These are phyloP conservation scores for Mycosarcoma mackinlayi DNA, from an alignment of 1,284 basidiomycete species.

Conservation along the genomic window DNA sequence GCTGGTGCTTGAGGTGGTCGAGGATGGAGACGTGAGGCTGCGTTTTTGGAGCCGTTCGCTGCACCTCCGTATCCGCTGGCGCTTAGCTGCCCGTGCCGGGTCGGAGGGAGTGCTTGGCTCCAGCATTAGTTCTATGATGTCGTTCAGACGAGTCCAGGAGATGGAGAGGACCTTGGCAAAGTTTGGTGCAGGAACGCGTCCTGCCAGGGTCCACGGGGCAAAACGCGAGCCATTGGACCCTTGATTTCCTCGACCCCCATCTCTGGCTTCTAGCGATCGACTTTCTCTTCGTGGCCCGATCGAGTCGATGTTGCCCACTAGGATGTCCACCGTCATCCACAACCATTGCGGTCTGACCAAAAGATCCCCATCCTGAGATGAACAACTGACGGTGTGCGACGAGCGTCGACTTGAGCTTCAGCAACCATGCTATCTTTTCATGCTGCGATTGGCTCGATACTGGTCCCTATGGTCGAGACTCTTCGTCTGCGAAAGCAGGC, in stretches of 20 bases:
- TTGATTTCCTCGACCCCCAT: background rate
- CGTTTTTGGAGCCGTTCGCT: background rate
- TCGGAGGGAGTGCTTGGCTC: background rate
- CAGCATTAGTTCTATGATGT: conserved; percentile 1
- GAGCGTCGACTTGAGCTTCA: too few relatives aligned
- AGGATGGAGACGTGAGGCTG: background rate
- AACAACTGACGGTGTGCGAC: background rate
- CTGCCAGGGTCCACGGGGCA: conserved; percentile 12
- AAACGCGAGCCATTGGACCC: conserved; percentile 15
- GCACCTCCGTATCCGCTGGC: background rate
- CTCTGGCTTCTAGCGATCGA: background rate
- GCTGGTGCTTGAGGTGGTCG: background rate
- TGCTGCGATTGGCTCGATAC: conserved; percentile 9
- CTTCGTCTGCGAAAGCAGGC: too few relatives aligned
- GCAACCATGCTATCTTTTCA: too few relatives aligned
- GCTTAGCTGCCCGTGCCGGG: conserved; percentile 4
- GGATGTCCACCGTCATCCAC: too few relatives aligned
- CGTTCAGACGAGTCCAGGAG: conserved; percentile 1
- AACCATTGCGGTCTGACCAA: too few relatives aligned
- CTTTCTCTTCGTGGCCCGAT: background rate
- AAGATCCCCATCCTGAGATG: background rate
- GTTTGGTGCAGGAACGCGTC: conserved; percentile 11
- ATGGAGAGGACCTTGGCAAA: too few relatives aligned
- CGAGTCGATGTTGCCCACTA: background rate
- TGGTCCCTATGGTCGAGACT: background rate